Base-by-base conservation (phyloP, 1,139 yeast species). In the Diutina mesorugosa region DNA sequence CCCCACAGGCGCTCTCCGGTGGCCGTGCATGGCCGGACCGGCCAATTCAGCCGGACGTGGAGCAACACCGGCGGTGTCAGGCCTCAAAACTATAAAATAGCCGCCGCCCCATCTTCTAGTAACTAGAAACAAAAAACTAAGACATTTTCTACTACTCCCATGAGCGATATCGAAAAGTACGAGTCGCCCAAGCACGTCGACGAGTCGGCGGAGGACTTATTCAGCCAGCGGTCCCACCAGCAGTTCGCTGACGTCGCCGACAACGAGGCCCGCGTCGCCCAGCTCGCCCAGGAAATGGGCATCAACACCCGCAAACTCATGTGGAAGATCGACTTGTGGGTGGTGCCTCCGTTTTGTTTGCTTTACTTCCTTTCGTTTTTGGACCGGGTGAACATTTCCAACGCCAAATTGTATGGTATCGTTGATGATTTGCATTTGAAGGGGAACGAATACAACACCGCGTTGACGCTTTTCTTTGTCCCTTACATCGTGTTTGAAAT, bases 351-450 rank as follows among this genome's bases (percentile, higher is more conserved):
- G 3, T 41, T 51, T 21, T 38, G 47, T 26, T 41, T 51, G 26
- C 47, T 51, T 26, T 51, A 51, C 45, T 80, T 86, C 63, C 74
- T 85, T 61, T 81, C 89, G 0, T 86, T 85, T 62, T 72, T 85
- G 65, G 91, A 85, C 66, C 74, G 90, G 65, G 89, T 85, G 56
- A 86, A 85, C 66, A 84, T 86, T 58, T 82, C 90, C 47, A 86
- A 86, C 65, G 93, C 93, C 28, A 81, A 80, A 60, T 76, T 84
- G 58, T 84, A 85, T 61, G 90, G 90, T 10, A 71, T 86, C 69
- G 70, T 77, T 32, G 67, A 65, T 6, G 85, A 81, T 56, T 70
- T 85, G 55, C 63, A 71, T 29, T 72, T 86, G 58, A 67, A 69
- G 1, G 85, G 87, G 5, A 74, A 76, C 61, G 86, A 85, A 65